Base-by-base conservation (phyloP, 805 yeast species). In the Danielia oregonensis region DNA sequence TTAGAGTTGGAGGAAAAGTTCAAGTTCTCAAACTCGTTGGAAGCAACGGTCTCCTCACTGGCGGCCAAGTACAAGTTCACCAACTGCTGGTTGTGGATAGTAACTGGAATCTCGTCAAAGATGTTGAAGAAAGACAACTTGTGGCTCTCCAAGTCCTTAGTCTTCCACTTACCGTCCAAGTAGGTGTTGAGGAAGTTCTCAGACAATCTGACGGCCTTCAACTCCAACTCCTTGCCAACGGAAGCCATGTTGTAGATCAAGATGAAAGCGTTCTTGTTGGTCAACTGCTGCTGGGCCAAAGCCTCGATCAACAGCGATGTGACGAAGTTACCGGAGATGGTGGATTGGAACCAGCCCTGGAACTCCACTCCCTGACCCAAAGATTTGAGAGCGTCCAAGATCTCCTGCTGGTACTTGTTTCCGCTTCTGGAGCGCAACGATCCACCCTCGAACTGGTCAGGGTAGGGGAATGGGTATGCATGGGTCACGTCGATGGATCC, bases 341-440 rank as follows among this genome's bases (percentile, higher is more conserved):
- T 71, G 28, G 82, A 70, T 54, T 85, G 76, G 63, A 84, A 86
- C 87, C 89, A 86, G 22, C 96, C 96, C 43, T 80, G 74, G 40
- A 80, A 70, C 53, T 79, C 84, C 27, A 78, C 69, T 29, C 88
- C 89, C 40, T 76, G 68, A 31, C 82, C 81, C 42, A 79, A 74
- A 36, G 70, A 72, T 50, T 70, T 75, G 43, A 86, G 72, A 40
- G 76, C 74, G 27, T 76, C 73, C 45, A 82, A 66, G 51, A 83
- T 68, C 30, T 82, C 87, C 33, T 72, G 74, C 56, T 82, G 88
- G 63, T 78, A 87, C 55, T 72, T 76, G 39, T 66, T 64, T 39
- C 86, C 85, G 46, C 78, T 69, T 52, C 76, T 73, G 35, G 79
- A 68, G 36, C 76, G 68, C 54, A 75, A 75, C 19, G 86, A 71